Evolutionary conservation across 768 basidiomycete species (phyloP), one percentile per base, ranked within the genome.

Genomic region (Mycena crocata): DNA sequence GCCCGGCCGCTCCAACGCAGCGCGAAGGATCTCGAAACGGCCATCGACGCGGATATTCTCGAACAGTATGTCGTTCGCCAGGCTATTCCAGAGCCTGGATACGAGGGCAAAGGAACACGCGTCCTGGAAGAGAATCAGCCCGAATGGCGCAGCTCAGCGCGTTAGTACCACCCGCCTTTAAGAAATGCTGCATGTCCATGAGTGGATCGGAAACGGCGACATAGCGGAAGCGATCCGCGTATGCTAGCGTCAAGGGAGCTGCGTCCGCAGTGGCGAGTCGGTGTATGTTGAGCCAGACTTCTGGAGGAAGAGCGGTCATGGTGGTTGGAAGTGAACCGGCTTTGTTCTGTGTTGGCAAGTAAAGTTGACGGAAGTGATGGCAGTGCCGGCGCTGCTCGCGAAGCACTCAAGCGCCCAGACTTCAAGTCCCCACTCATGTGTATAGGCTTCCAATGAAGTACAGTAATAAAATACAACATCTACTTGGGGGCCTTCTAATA

Each of bases 281-380:
- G 17, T 65, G 64, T 5, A 66, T 66, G 42, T 62, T 45, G 9
- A 69, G 42, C 68, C 68, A 69, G 19, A 69, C 24, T 42, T 69
- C 68, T 5, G 55, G 34, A n/a, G 68, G 68, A 28, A 69, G 67
- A 6, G 35, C 17, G n/a, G 6, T 13, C 42, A 23, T 23, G 42
- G 13, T 23, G 17, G 42, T 23, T 8, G 35, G 35, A 37, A 15
- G 15, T 9, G 35, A 8, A 40, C 15, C 40, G 40, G 5, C 40
- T n/a, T n/a, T n/a, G n/a, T n/a, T n/a, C n/a, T n/a, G n/a, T n/a
- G n/a, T n/a, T n/a, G n/a, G n/a, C n/a, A n/a, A n/a, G n/a, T n/a
- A n/a, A n/a, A n/a, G n/a, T n/a, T n/a, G n/a, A n/a, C n/a, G n/a
- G n/a, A n/a, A n/a, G n/a, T n/a, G n/a, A 23, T 23, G 42, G 35